Evolutionary conservation across 78 protist genomes (phyloP), one percentile per base, ranked within the genome.

Genomic region (Parvularia atlantis): DNA sequence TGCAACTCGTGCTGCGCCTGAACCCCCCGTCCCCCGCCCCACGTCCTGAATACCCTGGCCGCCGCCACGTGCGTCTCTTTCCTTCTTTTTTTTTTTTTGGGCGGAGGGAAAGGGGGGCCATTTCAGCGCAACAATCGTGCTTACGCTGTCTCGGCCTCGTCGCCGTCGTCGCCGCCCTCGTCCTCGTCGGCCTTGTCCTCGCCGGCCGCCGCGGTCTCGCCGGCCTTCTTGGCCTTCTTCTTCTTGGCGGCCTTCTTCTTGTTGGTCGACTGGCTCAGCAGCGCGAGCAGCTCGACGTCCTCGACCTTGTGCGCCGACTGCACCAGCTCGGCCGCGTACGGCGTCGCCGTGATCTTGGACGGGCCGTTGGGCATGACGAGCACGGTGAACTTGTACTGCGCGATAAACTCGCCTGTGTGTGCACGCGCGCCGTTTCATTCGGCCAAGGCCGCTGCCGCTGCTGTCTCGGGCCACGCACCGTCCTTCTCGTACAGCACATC

Each of bases 341-440:
- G 24, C 13, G 71, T 11, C 7, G 26, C 54, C 31, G 71, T 66
- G 39, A 66, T 30, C 20, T 56, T 56, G 22, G 41, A n/a, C 19
- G 46, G 14, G 36, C 71, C 71, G 57, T 66, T 66, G 48, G 28
- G 9, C 30, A 31, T 66, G 26, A 66, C 35, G 54, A 66, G 16
- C 31, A 80, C 83, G 59, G 97, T 93, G 67, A 73, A 69, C 77
- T 91, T 91, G 92, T 88, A 74, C 69, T 95, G 98, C 36, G 86
- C 91, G 14, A 91, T 94, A 3, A 81, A 54, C 72, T 36, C n/a
- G 36, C 63, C 30, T 59, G 63, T 35, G 33, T 59, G 11, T 14
- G 22, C 63, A 59, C 13, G 36, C 13, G 13, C 30, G 13, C 9
- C 36, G 13, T 35, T 9, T 59, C 33, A 24, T 22, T 16, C 13